Conservation (phyloP, 495 filamentous ascomycete genomes). For the Xylaria flabelliformis region DNA sequence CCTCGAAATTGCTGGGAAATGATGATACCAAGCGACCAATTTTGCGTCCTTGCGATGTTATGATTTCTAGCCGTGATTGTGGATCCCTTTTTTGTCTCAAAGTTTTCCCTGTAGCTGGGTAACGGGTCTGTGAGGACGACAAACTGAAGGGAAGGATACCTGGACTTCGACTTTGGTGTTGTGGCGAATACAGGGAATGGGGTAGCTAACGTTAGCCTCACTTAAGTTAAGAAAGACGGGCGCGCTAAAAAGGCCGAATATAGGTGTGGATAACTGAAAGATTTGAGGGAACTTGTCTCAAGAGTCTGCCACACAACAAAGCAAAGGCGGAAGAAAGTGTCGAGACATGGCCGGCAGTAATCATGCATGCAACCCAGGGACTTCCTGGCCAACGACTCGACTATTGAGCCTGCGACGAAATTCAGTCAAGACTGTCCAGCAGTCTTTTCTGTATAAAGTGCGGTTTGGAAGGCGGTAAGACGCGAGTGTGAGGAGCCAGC, state of each 20-base stretch:
- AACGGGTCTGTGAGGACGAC: not conserved
- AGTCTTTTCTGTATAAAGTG: conserved; percentile 17
- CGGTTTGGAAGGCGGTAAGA: conserved; percentile 30
- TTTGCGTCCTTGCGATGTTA: not conserved
- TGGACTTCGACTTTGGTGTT: conserved; percentile 3
- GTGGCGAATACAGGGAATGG: conserved; percentile 21
- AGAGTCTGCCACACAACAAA: conserved; percentile 14
- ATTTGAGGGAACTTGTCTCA: conserved; percentile 6
- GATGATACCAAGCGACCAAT: not conserved
- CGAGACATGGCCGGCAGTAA: conserved; percentile 24
- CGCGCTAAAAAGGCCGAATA: conserved; percentile 19
- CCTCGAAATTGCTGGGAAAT: not conserved
- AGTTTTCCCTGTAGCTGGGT: not conserved
- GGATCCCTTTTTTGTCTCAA: not conserved
- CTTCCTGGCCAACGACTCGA: conserved; percentile 4
- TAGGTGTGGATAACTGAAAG: conserved; percentile 17
- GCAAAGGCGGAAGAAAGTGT: conserved; percentile 20
- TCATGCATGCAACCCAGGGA: conserved; percentile 24
- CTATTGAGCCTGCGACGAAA: conserved; percentile 16
- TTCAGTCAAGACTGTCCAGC: conserved; percentile 2
- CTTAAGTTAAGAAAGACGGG: not conserved
- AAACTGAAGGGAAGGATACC: conserved; percentile 8
- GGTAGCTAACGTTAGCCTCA: conserved; percentile 22
- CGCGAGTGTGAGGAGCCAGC: conserved; percentile 28
- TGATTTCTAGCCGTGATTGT: not conserved